Evolutionary conservation across 352 stramenopile genomes (phyloP), one percentile per base, ranked within the genome.

Genomic region (Globisporangium solare): DNA sequence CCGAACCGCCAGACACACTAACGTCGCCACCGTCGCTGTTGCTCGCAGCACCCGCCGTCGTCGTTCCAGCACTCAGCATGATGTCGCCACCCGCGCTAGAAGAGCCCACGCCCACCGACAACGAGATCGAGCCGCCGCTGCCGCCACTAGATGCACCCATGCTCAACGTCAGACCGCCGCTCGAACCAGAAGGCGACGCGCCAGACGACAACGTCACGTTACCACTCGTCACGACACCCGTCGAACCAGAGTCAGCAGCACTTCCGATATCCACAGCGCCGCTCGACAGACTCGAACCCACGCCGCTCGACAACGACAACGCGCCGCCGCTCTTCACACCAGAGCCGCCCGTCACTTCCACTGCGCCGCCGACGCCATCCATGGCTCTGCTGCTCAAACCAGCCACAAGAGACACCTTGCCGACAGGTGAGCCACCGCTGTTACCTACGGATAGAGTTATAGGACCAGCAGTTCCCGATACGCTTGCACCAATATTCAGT

Each of bases 101-200:
- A 24, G 40, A 51, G 40, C 67, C 67, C 47, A 22, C 51, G 50
- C 66, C 66, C 6, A 70, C 63, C n/a, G 55, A 57, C 60, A 78
- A 21, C 31, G 32, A 51, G 51, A 76, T 66, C 47, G 65, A 68
- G 11, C 68, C 65, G 54, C 65, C 68, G n/a, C 43, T 61, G 40
- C 61, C 61, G 39, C 56, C 41, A 12, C 56, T 66, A 52, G 58
- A 64, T 45, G 56, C 49, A 31, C 68, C 65, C 17, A 58, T 66
- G 24, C 21, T 61, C 47, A 75, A 47, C n/a, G 49, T 45, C 54
- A 71, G 42, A 17, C 48, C 59, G 17, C 71, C 71, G 50, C 67
- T 73, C 32, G 56, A 57, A 24, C 66, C 61, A 56, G 47, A 52
- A 12, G 49, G 48, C 18, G 61, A 60, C 47, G 58, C 41, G 27